A percentile compares a stretch with the other conserved stretches of the same genome.
phyloP scores from a whole-genome alignment of 2,329 filamentous ascomycete genomes.

The Clonostachys chloroleuca region DNA sequence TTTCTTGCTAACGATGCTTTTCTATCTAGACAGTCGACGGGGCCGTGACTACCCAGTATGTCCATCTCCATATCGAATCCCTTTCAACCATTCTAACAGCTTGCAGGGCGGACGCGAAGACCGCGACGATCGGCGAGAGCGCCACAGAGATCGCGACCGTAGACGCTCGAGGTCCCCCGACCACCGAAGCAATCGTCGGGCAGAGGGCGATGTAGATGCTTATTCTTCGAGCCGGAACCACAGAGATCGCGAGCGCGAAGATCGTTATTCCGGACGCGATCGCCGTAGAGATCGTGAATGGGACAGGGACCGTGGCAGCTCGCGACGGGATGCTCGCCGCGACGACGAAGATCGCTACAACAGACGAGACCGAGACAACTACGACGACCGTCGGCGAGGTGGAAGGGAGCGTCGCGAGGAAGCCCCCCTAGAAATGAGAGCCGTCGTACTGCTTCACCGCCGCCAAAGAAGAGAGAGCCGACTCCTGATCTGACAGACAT shows the following conservation, averaged over 20 bases:
- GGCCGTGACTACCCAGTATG: conserved; percentile 52
- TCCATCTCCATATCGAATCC: conserved; percentile 3
- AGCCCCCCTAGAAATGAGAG: conserved; percentile 39
- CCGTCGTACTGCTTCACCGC: conserved; percentile 73
- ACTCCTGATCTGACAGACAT: conserved; percentile 92
- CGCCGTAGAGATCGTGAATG: conserved; percentile 69
- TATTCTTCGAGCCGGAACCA: conserved; percentile 94
- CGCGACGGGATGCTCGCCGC: conserved; percentile 57
- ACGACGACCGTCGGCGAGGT: conserved; percentile 46
- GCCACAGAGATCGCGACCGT: conserved; percentile 48
- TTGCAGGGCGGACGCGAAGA: conserved; percentile 12
- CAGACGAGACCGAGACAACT: conserved; percentile 52
- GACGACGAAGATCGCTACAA: conserved; percentile 58
- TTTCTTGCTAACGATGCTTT: conserved; percentile 14
- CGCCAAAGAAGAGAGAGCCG: conserved; percentile 86
- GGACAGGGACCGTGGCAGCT: conserved; percentile 64
- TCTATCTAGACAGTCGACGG: conserved; percentile 40
- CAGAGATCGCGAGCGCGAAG: conserved; percentile 88
- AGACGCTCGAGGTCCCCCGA: conserved; percentile 86
- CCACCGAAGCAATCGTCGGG: conserved; percentile 62
- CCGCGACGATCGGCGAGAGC: conserved; percentile 26
- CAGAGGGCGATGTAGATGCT: conserved; percentile 75
- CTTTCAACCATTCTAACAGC: not conserved
- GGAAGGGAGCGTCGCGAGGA: conserved; percentile 38
- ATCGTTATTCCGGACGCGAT: conserved; percentile 74